These are phyloP conservation scores for Grosmannia clavigera DNA, from an alignment of 2,329 filamentous ascomycete species.

Conservation along the genomic window DNA sequence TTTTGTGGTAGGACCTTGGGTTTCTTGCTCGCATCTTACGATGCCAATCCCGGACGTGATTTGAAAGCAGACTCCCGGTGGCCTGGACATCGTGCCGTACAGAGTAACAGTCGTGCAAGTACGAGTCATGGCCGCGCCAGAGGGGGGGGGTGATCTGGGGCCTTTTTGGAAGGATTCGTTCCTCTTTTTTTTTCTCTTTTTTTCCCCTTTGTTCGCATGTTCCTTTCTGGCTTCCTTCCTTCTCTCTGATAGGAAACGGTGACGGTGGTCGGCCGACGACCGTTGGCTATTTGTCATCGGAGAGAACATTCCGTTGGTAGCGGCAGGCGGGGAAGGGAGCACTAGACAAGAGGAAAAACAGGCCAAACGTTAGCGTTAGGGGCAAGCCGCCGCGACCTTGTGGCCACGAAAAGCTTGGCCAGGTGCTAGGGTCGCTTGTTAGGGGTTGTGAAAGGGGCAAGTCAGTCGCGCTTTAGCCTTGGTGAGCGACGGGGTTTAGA, in stretches of 20 bases:
- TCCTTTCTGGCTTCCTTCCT: neutral
- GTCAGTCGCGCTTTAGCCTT: neutral
- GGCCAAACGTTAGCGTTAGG: neutral
- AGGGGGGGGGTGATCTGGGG: no score
- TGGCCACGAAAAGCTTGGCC: neutral
- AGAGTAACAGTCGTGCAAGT: no score
- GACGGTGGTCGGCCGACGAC: no score
- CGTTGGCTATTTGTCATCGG: neutral
- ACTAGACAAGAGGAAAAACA: neutral
- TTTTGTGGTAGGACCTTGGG: no score
- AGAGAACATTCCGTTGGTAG: neutral
- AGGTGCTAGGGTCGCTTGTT: neutral
- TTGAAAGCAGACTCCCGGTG: no score
- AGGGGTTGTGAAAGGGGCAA: neutral
- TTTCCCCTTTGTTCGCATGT: neutral
- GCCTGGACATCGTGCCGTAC: no score
- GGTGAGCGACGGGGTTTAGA: neutral
- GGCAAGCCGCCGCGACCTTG: neutral
- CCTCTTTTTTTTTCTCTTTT: neutral
- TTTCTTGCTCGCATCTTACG: no score
- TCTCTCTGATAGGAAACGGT: neutral
- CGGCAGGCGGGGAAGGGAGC: neutral
- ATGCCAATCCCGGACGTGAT: no score
- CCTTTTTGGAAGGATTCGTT: neutral
- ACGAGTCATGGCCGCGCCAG: no score